Percentiles rank a stretch among this genome's conserved stretches.
Conservation (phyloP, 2,329 filamentous ascomycete species). For the Aciculosporium take region DNA sequence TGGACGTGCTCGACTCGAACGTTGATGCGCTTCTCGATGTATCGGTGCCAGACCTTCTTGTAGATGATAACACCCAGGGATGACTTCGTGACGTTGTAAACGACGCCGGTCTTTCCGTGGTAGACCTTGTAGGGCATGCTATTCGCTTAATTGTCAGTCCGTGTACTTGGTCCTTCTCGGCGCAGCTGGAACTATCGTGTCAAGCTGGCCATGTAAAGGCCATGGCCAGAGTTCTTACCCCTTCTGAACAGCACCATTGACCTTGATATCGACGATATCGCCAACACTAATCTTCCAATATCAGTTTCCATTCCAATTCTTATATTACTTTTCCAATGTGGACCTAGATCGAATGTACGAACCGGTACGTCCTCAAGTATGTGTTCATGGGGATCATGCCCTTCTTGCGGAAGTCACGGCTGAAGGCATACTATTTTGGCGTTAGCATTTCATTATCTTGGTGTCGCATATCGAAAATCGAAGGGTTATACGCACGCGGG, state of each 20-base stretch:
- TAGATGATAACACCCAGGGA: constrained; percentile 98
- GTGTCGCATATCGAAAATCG: constrained; percentile 16
- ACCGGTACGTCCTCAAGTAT: constrained; percentile 91
- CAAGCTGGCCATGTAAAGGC: neutral
- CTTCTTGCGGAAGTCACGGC: constrained; percentile 85
- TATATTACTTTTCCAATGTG: neutral
- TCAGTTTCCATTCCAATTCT: constrained; percentile 24
- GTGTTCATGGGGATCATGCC: constrained; percentile 87
- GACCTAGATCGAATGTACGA: constrained; percentile 10
- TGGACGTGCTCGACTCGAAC: constrained; percentile 94
- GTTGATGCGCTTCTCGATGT: constrained; percentile 99
- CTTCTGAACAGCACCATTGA: constrained; percentile 97
- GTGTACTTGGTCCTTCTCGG: neutral
- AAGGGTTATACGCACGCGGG: constrained; percentile 48
- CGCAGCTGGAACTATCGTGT: neutral
- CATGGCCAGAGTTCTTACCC: constrained; percentile 46
- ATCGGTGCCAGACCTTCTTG: constrained; percentile 99
- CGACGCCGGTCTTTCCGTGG: constrained; percentile 96
- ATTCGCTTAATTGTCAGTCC: constrained; percentile 23
- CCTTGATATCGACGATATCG: constrained; percentile 97
- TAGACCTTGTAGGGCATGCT: constrained; percentile 99
- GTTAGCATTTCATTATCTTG: constrained; percentile 8
- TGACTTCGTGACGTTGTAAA: constrained; percentile 99
- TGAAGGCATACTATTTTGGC: constrained; percentile 67
- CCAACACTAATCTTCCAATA: constrained; percentile 52